Conservation (phyloP, 176 grass and related monocot genomes). For the sorghum (Sorghum bicolor) region Sorghum_bicolor_NCBIv3 NC_012873.2:61534501-61535000, state of each 20-base stretch:
- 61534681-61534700: slow-evolving; percentile 72
- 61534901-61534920: slow-evolving; percentile 75
- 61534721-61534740: slow-evolving; percentile 83
- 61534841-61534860: slow-evolving; percentile 85
- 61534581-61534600: slow-evolving; percentile 68
- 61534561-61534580: slow-evolving; percentile 73
- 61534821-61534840: slow-evolving; percentile 87
- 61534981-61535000: slow-evolving; percentile 63
- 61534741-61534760: slow-evolving; percentile 72
- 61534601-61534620: slow-evolving; percentile 71
- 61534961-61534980: slow-evolving; percentile 66
- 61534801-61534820: slow-evolving; percentile 77
- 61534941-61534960: slow-evolving; percentile 75
- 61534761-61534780: slow-evolving; percentile 80
- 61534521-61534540: slow-evolving; percentile 63
- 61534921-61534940: slow-evolving; percentile 66
- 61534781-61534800: slow-evolving; percentile 74
- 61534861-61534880: slow-evolving; percentile 85
- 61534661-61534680: slow-evolving; percentile 68
- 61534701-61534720: slow-evolving; percentile 78
- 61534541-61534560: slow-evolving; percentile 62
- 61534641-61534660: slow-evolving; percentile 57
- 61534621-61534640: slow-evolving; percentile 52
- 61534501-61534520: slow-evolving; percentile 38
- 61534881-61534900: slow-evolving; percentile 82